Conservation (phyloP, 2,329 filamentous ascomycete genomes). For the Paecilomyces formosus region DNA sequence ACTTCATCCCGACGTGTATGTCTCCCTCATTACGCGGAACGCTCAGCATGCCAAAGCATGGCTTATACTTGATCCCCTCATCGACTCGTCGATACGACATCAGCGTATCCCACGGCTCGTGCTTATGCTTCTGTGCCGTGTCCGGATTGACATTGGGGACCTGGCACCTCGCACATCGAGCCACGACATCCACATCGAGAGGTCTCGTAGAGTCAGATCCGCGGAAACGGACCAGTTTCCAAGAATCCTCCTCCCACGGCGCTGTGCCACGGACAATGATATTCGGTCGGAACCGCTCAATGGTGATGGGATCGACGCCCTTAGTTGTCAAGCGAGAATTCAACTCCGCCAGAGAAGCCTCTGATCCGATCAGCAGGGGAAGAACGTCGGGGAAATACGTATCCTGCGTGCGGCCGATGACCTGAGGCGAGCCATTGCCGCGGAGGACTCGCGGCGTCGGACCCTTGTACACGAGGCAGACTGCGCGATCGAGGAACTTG, state of each 20-base stretch:
- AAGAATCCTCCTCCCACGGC: slow-evolving; percentile 57
- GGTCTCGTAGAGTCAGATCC: slow-evolving; percentile 6
- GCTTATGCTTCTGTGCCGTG: slow-evolving; percentile 51
- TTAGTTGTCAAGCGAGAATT: slow-evolving; percentile 43
- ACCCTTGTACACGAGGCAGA: slow-evolving; percentile 56
- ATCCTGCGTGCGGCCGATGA: slow-evolving; percentile 47
- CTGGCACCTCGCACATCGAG: slow-evolving; percentile 53
- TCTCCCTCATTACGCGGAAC: slow-evolving; percentile 49
- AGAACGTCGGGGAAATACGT: slow-evolving; percentile 56
- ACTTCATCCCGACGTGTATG: slow-evolving; percentile 50
- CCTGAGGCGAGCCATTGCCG: slow-evolving; percentile 48
- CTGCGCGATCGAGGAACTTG: slow-evolving; percentile 48
- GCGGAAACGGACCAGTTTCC: slow-evolving; percentile 48
- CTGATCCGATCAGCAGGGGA: slow-evolving; percentile 49
- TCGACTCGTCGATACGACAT: slow-evolving; percentile 56
- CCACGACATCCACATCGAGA: slow-evolving; percentile 50
- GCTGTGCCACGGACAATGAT: slow-evolving; percentile 50
- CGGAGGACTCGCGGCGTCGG: slow-evolving; percentile 48
- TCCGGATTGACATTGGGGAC: slow-evolving; percentile 59
- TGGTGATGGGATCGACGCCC: slow-evolving; percentile 43
- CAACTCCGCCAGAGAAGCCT: slow-evolving; percentile 51
- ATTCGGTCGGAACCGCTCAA: slow-evolving; percentile 59
- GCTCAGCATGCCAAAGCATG: slow-evolving; percentile 61
- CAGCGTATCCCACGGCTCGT: slow-evolving; percentile 55
- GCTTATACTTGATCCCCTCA: slow-evolving; percentile 55